A percentile compares a stretch with the other conserved stretches of the same genome.
These are phyloP conservation scores for Termitomyces sp. DNA, from an alignment of 768 basidiomycete genomes.

Conservation along the genomic window DNA sequence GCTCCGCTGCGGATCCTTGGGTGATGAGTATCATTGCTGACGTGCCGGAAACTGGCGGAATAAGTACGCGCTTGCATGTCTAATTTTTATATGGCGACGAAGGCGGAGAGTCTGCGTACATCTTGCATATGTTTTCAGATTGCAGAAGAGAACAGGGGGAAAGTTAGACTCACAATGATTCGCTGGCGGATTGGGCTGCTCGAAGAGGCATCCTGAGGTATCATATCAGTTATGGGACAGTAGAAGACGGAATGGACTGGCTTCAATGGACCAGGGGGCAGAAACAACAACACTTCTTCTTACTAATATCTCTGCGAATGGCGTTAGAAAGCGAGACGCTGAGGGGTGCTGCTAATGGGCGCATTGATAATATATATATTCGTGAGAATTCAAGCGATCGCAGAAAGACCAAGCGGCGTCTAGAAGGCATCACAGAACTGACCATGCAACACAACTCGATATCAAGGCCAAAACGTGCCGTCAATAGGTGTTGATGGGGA, in stretches of 20 bases:
- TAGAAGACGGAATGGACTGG: not conserved
- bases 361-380: not conserved
- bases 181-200: not conserved
- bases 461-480: not conserved
- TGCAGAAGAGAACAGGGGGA: not conserved
- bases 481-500: not conserved
- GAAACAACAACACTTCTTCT: constrained; percentile 1
- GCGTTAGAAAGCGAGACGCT: not conserved
- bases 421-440: not conserved
- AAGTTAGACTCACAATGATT: not conserved
- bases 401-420: not conserved
- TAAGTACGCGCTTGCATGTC: not conserved
- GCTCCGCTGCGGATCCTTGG: not conserved
- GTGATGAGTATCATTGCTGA: too few relatives aligned
- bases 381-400: not conserved
- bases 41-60: not conserved
- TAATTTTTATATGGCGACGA: not conserved
- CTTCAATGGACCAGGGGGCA: not conserved
- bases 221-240: not conserved
- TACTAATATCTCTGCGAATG: not conserved
- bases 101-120: not conserved
- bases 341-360: not conserved
- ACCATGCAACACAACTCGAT: not conserved
- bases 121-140: not conserved
- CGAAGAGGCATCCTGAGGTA: not conserved